Conservation (phyloP, 1,284 basidiomycete genomes). For the Chondrostereum purpureum region DNA sequence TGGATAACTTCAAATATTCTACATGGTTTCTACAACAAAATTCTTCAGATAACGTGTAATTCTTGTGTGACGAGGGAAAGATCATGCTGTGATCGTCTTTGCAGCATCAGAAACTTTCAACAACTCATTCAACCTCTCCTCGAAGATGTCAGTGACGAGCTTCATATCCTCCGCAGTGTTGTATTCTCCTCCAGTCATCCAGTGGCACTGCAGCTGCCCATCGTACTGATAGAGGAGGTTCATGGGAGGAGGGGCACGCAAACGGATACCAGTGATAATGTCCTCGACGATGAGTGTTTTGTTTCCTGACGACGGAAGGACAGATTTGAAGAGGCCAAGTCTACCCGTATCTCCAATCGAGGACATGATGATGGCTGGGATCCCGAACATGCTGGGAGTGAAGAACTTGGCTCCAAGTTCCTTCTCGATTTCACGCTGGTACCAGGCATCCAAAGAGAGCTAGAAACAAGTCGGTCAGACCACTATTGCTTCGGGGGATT, state of each 20-base stretch:
- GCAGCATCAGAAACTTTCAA: too few relatives aligned
- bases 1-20: too few relatives aligned
- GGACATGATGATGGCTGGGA: conserved; percentile 9
- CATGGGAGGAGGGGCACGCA: conserved; percentile 10
- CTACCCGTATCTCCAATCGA: conserved; percentile 14
- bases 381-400: conserved; percentile 3
- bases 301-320: conserved; percentile 4
- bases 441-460: not conserved
- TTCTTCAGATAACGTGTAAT: too few relatives aligned
- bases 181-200: conserved; percentile 11
- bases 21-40: too few relatives aligned
- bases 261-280: conserved; percentile 10
- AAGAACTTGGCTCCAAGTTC: not conserved
- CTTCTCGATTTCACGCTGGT: not conserved
- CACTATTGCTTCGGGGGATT: not conserved
- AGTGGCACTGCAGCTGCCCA: conserved; percentile 11
- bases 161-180: not conserved
- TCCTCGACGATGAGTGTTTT: conserved; percentile 11
- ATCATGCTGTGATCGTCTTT: too few relatives aligned
- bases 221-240: conserved; percentile 12
- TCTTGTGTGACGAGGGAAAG: too few relatives aligned
- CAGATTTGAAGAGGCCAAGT: conserved; percentile 6
- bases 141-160: not conserved
- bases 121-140: not conserved
- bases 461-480: not conserved